phyloP scores from a whole-genome alignment of 2,329 filamentous ascomycete genomes.

The Tolypocladium amazonense region DNA sequence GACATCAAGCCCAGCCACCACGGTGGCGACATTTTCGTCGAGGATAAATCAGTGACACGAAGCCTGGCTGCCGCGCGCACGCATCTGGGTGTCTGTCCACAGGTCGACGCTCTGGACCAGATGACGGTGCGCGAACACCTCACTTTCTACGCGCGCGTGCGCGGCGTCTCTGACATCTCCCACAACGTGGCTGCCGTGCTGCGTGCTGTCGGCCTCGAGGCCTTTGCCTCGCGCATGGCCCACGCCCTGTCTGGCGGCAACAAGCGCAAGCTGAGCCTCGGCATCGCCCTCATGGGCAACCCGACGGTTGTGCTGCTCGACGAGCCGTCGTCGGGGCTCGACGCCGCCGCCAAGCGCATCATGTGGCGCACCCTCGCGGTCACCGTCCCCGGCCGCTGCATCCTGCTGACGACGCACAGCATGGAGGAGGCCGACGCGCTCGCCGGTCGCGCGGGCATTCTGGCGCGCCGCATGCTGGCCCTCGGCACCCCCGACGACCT shows the following conservation, averaged over 20 bases:
- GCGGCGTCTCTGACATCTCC: conserved; percentile 64
- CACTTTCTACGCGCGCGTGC: conserved; percentile 74
- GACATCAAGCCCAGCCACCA: conserved; percentile 63
- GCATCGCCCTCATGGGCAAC: conserved; percentile 88
- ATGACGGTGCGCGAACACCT: conserved; percentile 88
- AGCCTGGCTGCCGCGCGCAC: conserved; percentile 62
- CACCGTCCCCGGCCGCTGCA: conserved; percentile 65
- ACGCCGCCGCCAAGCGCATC: conserved; percentile 79
- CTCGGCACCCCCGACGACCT: conserved; percentile 66
- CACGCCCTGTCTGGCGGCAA: conserved; percentile 78
- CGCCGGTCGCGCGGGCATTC: conserved; percentile 73
- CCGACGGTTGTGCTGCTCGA: conserved; percentile 80
- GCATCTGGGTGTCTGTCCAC: conserved; percentile 84
- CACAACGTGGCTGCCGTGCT: conserved; percentile 72
- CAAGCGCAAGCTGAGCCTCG: conserved; percentile 82
- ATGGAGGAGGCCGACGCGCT: conserved; percentile 95
- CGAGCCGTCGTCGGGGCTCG: conserved; percentile 80
- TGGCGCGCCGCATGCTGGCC: conserved; percentile 77
- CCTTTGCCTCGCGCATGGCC: conserved; percentile 66
- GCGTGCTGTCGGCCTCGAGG: conserved; percentile 65
- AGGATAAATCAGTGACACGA: conserved; percentile 63
- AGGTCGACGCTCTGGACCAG: conserved; percentile 76
- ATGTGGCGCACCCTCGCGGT: conserved; percentile 83
- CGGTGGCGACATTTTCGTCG: conserved; percentile 72
- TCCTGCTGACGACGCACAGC: conserved; percentile 82